phyloP scores from a whole-genome alignment of 768 basidiomycete genomes.

The Leccinum disarticulatum region DNA sequence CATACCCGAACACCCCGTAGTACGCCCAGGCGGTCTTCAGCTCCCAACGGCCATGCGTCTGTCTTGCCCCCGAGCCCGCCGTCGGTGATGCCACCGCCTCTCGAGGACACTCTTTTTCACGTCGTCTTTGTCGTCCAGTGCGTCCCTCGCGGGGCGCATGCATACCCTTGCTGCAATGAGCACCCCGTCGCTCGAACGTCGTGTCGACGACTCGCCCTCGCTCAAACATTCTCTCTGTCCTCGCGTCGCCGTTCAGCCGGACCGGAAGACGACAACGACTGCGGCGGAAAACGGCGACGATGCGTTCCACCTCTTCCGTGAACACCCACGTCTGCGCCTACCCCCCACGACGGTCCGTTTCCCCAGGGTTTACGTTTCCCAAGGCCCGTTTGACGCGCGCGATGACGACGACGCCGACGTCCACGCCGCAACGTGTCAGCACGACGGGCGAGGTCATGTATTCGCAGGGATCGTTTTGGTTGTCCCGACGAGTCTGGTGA shows the following conservation, averaged over 20 bases:
- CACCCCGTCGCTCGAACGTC: neutral
- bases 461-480: constrained; percentile 22
- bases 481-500: constrained; percentile 25
- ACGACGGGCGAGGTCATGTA: constrained; percentile 1
- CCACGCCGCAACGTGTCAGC: neutral
- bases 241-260: constrained; percentile 17
- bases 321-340: neutral
- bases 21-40: constrained; percentile 13
- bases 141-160: constrained; percentile 16
- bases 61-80: constrained; percentile 58
- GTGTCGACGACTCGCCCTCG: neutral
- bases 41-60: constrained; percentile 33
- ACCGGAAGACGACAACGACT: neutral
- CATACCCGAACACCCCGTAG: constrained; percentile 6
- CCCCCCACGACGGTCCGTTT: neutral
- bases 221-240: constrained; percentile 22
- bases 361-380: constrained; percentile 11
- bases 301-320: neutral
- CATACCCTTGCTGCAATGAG: neutral
- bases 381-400: constrained; percentile 9
- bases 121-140: constrained; percentile 13
- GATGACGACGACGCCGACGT: neutral
- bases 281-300: neutral
- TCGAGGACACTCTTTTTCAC: constrained; percentile 59
- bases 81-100: constrained; percentile 52